Evolutionary conservation across 352 stramenopile genomes (phyloP).

Genomic region (Blastocystis sp.): DNA sequence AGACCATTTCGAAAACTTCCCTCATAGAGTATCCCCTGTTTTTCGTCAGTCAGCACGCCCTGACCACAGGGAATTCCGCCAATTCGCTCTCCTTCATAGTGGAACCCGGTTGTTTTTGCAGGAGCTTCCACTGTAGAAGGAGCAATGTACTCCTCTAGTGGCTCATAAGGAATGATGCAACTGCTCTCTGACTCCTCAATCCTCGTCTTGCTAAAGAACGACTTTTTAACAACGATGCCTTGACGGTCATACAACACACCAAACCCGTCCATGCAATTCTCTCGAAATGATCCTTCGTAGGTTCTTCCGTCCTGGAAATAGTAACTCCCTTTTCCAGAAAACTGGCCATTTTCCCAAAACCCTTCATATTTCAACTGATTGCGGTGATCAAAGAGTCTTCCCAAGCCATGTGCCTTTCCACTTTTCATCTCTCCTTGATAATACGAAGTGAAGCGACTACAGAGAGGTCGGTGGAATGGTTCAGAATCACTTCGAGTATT

Average conservation of each 20-base stretch:
- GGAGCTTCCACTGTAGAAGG: background rate
- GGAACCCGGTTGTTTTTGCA: background rate
- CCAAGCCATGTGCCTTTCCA: background rate
- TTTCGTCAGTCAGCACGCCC: background rate
- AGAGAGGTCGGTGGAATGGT: background rate
- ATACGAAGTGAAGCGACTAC: slow-evolving; percentile 18
- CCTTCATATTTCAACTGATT: slow-evolving; percentile 36
- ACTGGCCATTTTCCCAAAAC: background rate
- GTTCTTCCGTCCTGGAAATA: background rate
- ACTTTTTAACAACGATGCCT: background rate
- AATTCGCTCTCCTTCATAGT: background rate
- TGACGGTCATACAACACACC: background rate
- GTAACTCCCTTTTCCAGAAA: background rate
- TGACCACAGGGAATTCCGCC: background rate
- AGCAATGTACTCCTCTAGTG: background rate
- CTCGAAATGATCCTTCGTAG: background rate
- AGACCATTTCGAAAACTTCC: background rate
- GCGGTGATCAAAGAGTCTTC: background rate
- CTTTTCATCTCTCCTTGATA: slow-evolving; percentile 48
- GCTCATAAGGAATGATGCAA: background rate
- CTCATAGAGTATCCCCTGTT: background rate
- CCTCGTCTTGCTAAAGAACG: background rate
- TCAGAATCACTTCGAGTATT: background rate
- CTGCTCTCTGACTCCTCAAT: slow-evolving; percentile 1
- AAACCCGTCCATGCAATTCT: background rate